Evolutionary conservation across 768 basidiomycete genomes (phyloP), one percentile per base, ranked within the genome.

Genomic region (Tylopilus intermedius): DNA sequence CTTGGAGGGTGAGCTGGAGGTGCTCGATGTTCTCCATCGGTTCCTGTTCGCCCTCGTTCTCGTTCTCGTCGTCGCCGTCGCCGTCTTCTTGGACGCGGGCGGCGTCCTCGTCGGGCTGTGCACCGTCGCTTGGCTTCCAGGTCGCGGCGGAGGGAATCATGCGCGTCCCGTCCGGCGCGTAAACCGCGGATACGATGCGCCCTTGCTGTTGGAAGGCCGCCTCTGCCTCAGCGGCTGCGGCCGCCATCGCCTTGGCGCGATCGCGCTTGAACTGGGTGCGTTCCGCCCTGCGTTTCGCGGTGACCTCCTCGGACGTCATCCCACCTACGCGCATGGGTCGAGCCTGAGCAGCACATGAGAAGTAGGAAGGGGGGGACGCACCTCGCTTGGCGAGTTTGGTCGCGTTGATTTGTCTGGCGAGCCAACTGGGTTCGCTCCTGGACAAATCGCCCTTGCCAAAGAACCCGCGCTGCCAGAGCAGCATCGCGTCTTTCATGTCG

Each of bases 371-470:
- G 43, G 13, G 43, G 43, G 29, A 5, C 62, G 49, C 72, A 84
- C 91, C 77, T 71, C 81, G 80, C 60, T 77, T 78, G 51, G 76
- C 77, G 45, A 81, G 71, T 56, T 74, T 67, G 27, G 63, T 70
- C 1, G 71, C 76, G 64, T 90, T 91, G 54, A 87, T 75, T 60
- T 90, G 85, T 43, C 96, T 75, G 18, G 84, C 80, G 54, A 85
- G 74, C 96, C 96, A 99, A 50, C 83, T 91, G 8, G 95, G 94
- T 68, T 99, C 96, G 68, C 94, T 96, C 53, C 96, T 72, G 38
- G 91, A 94, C 48, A 99, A 74, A 65, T 89, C 88, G 1, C 96
- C 96, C 69, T 99, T 99, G 22, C 96, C 96, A 67, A 98, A 99
- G 73, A 98, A 97, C 0, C 96, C 96, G 54, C 88, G 73, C 43